These are phyloP conservation scores for Discostella stelligeroides DNA, from an alignment of 108 stramenopile species.

Conservation along the genomic window DNA sequence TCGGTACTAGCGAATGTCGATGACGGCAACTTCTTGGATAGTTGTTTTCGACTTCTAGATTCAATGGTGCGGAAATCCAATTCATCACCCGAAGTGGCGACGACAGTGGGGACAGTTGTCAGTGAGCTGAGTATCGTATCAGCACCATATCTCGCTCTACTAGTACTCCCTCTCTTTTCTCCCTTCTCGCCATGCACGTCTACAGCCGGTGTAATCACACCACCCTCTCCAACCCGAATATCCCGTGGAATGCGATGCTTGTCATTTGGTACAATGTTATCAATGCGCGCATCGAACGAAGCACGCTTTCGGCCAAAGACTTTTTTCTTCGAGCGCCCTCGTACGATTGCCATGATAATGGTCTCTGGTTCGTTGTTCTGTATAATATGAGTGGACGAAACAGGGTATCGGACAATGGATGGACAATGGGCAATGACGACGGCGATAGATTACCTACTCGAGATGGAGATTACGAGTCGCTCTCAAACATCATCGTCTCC, in stretches of 20 bases:
- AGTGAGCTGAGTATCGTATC: background rate
- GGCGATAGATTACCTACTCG: too few relatives aligned
- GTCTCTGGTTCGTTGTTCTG: too few relatives aligned
- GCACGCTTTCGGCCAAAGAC: background rate
- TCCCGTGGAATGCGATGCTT: background rate
- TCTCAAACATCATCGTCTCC: too few relatives aligned
- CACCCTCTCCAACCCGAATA: background rate
- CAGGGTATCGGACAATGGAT: too few relatives aligned
- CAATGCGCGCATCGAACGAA: background rate
- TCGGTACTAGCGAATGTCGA: too few relatives aligned
- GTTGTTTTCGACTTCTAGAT: background rate
- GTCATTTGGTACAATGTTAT: background rate
- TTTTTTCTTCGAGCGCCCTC: background rate
- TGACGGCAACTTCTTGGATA: too few relatives aligned
- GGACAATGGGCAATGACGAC: too few relatives aligned
- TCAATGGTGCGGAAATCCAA: background rate
- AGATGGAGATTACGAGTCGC: too few relatives aligned
- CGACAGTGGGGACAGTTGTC: background rate
- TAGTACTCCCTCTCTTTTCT: background rate
- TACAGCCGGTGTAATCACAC: background rate
- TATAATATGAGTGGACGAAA: too few relatives aligned
- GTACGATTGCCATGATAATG: too few relatives aligned
- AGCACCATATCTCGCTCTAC: background rate
- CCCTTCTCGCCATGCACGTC: background rate
- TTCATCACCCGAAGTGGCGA: background rate